A percentile compares a stretch with the other conserved stretches of the same genome.
Evolutionary conservation across 257 asterid genomes (phyloP).

Genomic region (Petunia axillaris): DNA sequence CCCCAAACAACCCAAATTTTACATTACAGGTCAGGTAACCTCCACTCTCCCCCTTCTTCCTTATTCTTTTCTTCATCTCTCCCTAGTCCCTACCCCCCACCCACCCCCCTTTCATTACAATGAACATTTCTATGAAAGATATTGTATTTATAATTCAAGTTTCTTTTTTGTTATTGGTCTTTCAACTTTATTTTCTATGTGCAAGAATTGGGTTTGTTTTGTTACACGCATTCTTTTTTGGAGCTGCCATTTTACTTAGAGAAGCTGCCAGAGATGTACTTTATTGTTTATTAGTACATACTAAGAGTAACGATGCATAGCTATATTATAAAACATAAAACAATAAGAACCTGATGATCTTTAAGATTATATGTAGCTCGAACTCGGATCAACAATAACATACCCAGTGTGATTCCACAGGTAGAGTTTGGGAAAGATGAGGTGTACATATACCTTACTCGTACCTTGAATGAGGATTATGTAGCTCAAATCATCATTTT

Average conservation of each 20-base stretch:
- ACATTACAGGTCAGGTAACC: conserved; percentile 14
- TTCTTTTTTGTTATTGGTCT: too few species aligned
- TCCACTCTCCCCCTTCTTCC: conserved; percentile 18
- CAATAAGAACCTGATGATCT: not conserved
- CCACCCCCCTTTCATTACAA: not conserved
- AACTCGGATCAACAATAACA: not conserved
- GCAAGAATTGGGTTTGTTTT: too few species aligned
- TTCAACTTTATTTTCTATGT: too few species aligned
- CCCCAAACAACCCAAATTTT: not conserved
- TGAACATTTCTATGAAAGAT: not conserved
- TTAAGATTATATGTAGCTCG: not conserved
- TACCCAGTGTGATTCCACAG: too few species aligned
- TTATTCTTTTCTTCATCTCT: not conserved
- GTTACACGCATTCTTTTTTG: too few species aligned
- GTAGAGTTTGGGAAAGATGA: too few species aligned
- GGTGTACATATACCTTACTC: too few species aligned
- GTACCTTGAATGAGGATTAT: too few species aligned
- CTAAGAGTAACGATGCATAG: not conserved
- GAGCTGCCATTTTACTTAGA: not conserved
- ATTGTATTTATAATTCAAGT: not conserved
- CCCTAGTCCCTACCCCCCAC: not conserved
- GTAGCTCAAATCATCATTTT: too few species aligned
- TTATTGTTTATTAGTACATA: not conserved
- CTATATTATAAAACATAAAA: not conserved
- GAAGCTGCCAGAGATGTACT: not conserved